Conservation (phyloP, 345 rosid species). For the Noccaea bulbosa region DNA sequence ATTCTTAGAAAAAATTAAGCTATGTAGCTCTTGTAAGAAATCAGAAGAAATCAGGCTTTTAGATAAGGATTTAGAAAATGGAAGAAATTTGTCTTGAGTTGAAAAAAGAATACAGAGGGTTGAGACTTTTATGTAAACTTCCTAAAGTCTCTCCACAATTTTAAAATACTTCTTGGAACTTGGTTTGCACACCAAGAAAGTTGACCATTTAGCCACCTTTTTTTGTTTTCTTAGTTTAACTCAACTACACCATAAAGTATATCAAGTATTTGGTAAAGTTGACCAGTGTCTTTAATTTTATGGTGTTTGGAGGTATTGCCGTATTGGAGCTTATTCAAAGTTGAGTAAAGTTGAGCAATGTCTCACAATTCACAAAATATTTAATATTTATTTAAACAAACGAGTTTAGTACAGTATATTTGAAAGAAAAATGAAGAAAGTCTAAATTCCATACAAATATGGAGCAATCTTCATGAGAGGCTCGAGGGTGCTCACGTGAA, state of each 20-base stretch:
- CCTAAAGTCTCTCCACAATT: not conserved
- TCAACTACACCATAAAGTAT: not conserved
- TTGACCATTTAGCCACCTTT: constrained; percentile 25
- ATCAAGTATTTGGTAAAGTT: too few species aligned
- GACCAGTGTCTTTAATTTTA: too few species aligned
- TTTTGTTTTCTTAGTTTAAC: not conserved
- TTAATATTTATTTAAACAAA: not conserved
- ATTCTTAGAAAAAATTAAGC: not conserved
- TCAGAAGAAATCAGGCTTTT: too few species aligned
- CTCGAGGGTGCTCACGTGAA: constrained; percentile 51
- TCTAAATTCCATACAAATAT: constrained; percentile 27
- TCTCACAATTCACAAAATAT: too few species aligned
- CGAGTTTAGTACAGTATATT: not conserved
- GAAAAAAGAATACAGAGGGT: not conserved
- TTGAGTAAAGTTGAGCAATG: too few species aligned
- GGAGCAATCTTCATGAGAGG: constrained; percentile 51
- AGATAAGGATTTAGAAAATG: not conserved
- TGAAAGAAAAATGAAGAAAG: not conserved
- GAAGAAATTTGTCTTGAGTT: not conserved
- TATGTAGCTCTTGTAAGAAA: too few species aligned
- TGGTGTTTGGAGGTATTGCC: too few species aligned
- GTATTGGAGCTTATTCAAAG: too few species aligned
- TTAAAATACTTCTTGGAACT: not conserved
- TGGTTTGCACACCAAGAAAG: constrained; percentile 37
- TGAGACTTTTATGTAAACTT: too few species aligned